Evolutionary conservation across 2,329 filamentous ascomycete genomes (phyloP).

Genomic region (Beauveria asiatica): DNA sequence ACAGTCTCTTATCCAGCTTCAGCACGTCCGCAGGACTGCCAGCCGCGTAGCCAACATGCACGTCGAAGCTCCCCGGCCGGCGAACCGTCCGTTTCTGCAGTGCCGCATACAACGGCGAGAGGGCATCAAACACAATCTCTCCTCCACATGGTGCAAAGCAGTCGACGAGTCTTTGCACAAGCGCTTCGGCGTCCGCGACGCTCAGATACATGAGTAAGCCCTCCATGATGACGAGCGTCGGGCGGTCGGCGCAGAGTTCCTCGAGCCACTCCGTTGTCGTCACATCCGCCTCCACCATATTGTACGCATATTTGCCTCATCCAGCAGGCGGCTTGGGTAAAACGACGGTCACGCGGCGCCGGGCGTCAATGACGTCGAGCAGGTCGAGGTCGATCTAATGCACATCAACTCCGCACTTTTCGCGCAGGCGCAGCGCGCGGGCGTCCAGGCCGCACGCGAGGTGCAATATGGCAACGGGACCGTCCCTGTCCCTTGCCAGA

Average conservation of each 20-base stretch:
- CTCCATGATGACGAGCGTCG: slow-evolving; percentile 25
- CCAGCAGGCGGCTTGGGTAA: slow-evolving; percentile 10
- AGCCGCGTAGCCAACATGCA: not conserved
- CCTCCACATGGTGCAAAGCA: slow-evolving; percentile 17
- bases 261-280: slow-evolving; percentile 22
- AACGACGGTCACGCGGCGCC: slow-evolving; percentile 15
- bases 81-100: not conserved
- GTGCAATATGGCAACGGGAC: slow-evolving; percentile 21
- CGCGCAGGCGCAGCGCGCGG: slow-evolving; percentile 19
- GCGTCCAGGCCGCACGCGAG: slow-evolving; percentile 25
- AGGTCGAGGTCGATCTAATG: slow-evolving; percentile 28
- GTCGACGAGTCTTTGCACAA: slow-evolving; percentile 18
- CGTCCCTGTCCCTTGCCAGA: slow-evolving; percentile 14
- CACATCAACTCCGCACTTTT: slow-evolving; percentile 13
- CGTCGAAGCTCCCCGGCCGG: not conserved
- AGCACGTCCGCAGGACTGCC: not conserved
- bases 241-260: slow-evolving; percentile 21
- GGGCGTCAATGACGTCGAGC: slow-evolving; percentile 25
- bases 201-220: slow-evolving; percentile 25
- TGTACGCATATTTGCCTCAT: slow-evolving; percentile 15
- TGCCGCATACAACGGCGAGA: not conserved
- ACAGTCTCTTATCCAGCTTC: not conserved
- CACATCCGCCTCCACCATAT: slow-evolving; percentile 19
- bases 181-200: slow-evolving; percentile 16
- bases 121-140: slow-evolving; percentile 21